Base-by-base conservation (phyloP, 2,329 filamentous ascomycete genomes). In the Cladophialophora psammophila region DNA sequence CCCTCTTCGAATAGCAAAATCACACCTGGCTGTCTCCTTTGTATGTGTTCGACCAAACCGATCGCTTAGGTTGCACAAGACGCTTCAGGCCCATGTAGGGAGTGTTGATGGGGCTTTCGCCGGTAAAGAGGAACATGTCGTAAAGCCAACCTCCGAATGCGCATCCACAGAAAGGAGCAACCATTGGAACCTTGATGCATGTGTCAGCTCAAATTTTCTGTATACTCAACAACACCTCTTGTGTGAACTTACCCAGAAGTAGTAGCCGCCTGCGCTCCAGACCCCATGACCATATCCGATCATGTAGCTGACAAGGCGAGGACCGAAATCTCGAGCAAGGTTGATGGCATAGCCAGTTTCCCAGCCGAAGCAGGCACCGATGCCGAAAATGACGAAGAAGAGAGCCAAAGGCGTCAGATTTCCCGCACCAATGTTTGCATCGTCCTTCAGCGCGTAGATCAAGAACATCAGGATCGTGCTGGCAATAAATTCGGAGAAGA, bases 271-370 rank as follows among this genome's bases (percentile, higher is more conserved):
- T 0, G 87, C 86, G 9, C 82, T 84, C 87, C 88, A 92, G 0
- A 92, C 90, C 58, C 89, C 84, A 57, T 76, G 77, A 0, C 88
- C 88, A 74, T 93, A 92, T 1, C 90, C 90, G 62, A 92, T 72
- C 74, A 88, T 85, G 74, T 88, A 90, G 0, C 86, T 86, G 69
- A 90, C 86, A 52, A 92, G 76, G 10, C 90, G 82, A 9, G 90
- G 90, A 0, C 89, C 88, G 74, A 92, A 90, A 70, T 93, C 90
- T 77, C 90, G 84, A 40, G 89, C 90, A 50, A 91, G 77, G 73
- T 92, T 92, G 71, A 92, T 91, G 15, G 90, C 90, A 77, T 91
- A 93, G 42, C 90, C 90, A 0, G 90, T 93, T 76, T 92, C 86
- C 88, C 88, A 92, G 6, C 90, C 90, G 73, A 91, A 92, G 74